A percentile compares a stretch with the other conserved stretches of the same genome.
phyloP scores from a whole-genome alignment of 345 rosid species.

The Geranium rotundifolium region DNA sequence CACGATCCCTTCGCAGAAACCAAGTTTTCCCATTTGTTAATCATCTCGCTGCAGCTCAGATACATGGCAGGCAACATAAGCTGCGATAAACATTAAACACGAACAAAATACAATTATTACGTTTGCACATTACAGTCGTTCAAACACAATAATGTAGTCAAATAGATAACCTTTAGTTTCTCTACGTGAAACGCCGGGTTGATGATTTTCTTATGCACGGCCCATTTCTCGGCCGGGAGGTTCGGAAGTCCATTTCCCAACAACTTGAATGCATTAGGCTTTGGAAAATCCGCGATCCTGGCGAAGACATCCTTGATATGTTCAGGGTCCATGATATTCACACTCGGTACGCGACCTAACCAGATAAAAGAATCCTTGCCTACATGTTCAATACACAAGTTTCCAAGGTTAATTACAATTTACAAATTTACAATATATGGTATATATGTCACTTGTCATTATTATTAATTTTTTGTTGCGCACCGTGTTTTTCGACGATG shows the following conservation, averaged over 20 bases:
- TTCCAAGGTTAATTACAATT: no score
- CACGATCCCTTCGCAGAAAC: background rate
- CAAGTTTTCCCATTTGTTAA: constrained; percentile 15
- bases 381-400: constrained; percentile 2
- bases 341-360: constrained; percentile 14
- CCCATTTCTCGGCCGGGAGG: constrained; percentile 16
- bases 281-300: constrained; percentile 7
- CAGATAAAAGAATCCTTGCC: constrained; percentile 15
- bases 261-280: constrained; percentile 9
- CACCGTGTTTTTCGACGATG: background rate
- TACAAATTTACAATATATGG: no score
- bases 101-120: background rate
- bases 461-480: background rate
- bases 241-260: constrained; percentile 3
- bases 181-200: constrained; percentile 18
- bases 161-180: constrained; percentile 12
- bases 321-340: constrained; percentile 11
- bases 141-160: no score
- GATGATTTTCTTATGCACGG: constrained; percentile 10
- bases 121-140: no score
- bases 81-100: no score
- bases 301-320: constrained; percentile 10
- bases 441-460: no score
- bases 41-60: constrained; percentile 7
- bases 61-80: no score